Evolutionary conservation across 2,329 filamentous ascomycete genomes (phyloP), one percentile per base, ranked within the genome.

Genomic region (Bipolaris cookei): DNA sequence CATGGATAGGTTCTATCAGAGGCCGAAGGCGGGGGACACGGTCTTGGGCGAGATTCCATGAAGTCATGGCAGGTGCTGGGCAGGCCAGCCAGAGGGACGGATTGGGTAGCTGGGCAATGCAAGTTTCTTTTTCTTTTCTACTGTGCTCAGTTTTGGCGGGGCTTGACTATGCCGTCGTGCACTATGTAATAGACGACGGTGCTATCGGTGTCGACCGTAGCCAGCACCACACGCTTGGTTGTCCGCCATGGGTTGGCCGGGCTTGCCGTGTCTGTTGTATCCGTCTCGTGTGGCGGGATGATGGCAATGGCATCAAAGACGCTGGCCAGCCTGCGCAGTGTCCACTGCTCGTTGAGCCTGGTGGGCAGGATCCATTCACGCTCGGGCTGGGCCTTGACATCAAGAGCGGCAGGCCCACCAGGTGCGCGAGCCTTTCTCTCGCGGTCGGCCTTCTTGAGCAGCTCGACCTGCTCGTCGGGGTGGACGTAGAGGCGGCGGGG

Each of bases 161-260:
- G 91, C 80, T 94, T 95, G 51, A 94, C 90, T 62, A 93, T 87
- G n/a, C 90, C 91, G 74, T 94, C 90, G 68, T 94, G 90, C 74
- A 94, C 86, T 61, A 93, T 83, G 72, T 95, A 95, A 77, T 94
- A 95, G 38, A 91, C 89, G 16, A 95, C 83, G 0, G 91, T 94
- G 63, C 90, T 93, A 76, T 95, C 91, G 67, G 90, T 86, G 71
- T 92, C 88, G 45, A 92, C 79, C 2, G 88, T 90, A 14, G 89
- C 90, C 49, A 95, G 79, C n/a, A 94, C 72, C 10, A 93, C 74
- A 59, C 90, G 82, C 80, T 93, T 94, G 45, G 74, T 77, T 20
- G 67, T 75, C 59, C 80, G 76, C 80, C 80, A 83, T 4, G 72
- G 72, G 51, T 77, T 77, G 46, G 52, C 54, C 16, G 64, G 25